These are phyloP conservation scores for Chytridium lagenaria DNA, from an alignment of 371 early-diverging fungal genomes.

Conservation along the genomic window DNA sequence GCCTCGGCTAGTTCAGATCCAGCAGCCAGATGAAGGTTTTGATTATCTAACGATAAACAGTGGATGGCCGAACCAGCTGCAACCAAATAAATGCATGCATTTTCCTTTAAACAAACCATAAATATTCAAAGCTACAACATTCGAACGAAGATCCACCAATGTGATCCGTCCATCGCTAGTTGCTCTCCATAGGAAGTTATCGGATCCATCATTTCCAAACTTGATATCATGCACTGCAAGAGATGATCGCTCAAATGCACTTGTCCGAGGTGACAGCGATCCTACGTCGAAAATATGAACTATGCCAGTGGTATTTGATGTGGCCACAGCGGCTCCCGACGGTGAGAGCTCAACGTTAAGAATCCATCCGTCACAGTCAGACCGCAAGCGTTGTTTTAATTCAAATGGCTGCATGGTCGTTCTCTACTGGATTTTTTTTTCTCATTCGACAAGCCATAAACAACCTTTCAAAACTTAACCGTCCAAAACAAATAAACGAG, in stretches of 20 bases:
- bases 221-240: slow-evolving; percentile 9
- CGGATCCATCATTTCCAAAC: slow-evolving; percentile 10
- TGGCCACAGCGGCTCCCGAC: slow-evolving; percentile 4
- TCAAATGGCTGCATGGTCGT: not conserved
- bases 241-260: not conserved
- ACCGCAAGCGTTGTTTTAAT: not conserved
- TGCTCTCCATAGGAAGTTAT: slow-evolving; percentile 10
- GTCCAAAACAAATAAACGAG: too few species aligned
- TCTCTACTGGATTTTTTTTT: not conserved
- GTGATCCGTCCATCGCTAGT: slow-evolving; percentile 21
- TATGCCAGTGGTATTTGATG: slow-evolving; percentile 28
- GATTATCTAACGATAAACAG: slow-evolving; percentile 72
- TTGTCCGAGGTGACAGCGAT: slow-evolving; percentile 9
- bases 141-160: slow-evolving; percentile 24
- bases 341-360: slow-evolving; percentile 27
- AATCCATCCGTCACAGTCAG: slow-evolving; percentile 27
- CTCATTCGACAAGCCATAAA: too few species aligned
- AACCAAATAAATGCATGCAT: not conserved
- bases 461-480: too few species aligned
- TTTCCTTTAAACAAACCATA: not conserved
- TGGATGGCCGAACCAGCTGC: slow-evolving; percentile 64
- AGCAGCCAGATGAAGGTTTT: slow-evolving; percentile 70
- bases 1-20: slow-evolving; percentile 68
- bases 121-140: not conserved
- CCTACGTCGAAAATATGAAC: slow-evolving; percentile 31